Base-by-base conservation (phyloP, 192 early-diverging fungal genomes). In the Funneliformis mosseae region DNA sequence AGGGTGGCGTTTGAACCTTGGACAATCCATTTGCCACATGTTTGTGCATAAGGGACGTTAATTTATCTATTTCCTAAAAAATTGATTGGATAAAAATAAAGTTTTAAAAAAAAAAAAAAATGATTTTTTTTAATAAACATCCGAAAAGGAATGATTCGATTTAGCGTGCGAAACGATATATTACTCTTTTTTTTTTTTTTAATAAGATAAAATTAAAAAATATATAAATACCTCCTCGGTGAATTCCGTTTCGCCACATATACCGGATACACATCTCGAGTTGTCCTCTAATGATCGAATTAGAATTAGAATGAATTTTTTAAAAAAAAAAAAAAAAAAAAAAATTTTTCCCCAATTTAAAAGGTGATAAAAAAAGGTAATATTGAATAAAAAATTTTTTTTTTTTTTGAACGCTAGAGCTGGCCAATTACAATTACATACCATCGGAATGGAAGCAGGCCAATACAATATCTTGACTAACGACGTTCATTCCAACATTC, bases 391-490 rank as follows among this genome's bases (percentile, higher is more conserved):
- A 33, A 33, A 33, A 33, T 2, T 33, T 2, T 33, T 33, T 33
- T 33, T 33, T 33, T 3, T 33, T 33, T 3, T 33, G 33, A 33
- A 33, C 3, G 33, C 33, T 0, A 33, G 33, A 33, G 33, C 33
- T 33, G 33, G n/a, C n/a, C n/a, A n/a, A n/a, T n/a, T n/a, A n/a
- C 14, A 84, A 73, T 83, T 84, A 86, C 81, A 45, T 81, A 46
- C 82, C 82, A 77, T 86, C 85, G 28, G 84, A 81, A 71, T 87
- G 83, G 78, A 87, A 87, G 55, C 83, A 84, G 25, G 83, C 85
- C 8, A 87, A 81, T 8, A 87, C 83, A 27, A 87, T 84, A 39
- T 87, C 85, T 59, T 87, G 81, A 45, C 83, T 87, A 60, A 87
- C 85, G 74, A 87, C 82, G 43, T 84, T 82, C 83, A 87, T 87